Conservation (phyloP, 1,139 yeast genomes). For the Hanseniaspora sp. region DNA sequence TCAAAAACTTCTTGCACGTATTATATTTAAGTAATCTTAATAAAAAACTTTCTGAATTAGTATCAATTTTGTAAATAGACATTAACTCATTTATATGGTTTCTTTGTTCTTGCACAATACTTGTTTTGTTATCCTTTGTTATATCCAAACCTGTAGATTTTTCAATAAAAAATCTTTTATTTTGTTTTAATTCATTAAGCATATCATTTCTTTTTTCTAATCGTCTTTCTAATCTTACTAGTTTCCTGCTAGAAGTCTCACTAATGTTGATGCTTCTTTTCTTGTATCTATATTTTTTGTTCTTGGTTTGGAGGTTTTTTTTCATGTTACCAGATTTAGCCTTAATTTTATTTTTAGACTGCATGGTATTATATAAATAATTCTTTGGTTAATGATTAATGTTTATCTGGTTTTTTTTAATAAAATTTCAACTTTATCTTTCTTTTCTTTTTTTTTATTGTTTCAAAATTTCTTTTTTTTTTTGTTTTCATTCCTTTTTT, state of each 20-base stretch:
- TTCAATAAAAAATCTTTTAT: neutral
- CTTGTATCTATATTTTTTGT: constrained; percentile 2
- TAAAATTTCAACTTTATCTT: neutral
- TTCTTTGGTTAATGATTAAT: neutral
- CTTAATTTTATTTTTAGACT: neutral
- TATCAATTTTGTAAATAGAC: constrained; percentile 2
- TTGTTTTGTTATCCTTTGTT: neutral
- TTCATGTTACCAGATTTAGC: neutral
- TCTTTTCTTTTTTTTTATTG: too few species aligned
- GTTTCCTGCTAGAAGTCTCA: constrained; percentile 3
- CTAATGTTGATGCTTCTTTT: constrained; percentile 3
- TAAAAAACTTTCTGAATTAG: neutral
- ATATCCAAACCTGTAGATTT: neutral
- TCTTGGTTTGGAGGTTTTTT: neutral
- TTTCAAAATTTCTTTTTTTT: too few species aligned
- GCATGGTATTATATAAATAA: neutral
- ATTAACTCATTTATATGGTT: neutral
- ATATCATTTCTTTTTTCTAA: neutral
- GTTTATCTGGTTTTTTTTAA: neutral
- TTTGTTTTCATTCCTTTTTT: too few species aligned
- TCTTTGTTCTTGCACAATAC: neutral
- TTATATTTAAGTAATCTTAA: neutral
- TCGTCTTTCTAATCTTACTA: neutral
- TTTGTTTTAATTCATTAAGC: constrained; percentile 1
- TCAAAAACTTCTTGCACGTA: constrained; percentile 1